Base-by-base conservation (phyloP, 192 early-diverging fungal species). In the Pecoramyces ruminantium region DNA sequence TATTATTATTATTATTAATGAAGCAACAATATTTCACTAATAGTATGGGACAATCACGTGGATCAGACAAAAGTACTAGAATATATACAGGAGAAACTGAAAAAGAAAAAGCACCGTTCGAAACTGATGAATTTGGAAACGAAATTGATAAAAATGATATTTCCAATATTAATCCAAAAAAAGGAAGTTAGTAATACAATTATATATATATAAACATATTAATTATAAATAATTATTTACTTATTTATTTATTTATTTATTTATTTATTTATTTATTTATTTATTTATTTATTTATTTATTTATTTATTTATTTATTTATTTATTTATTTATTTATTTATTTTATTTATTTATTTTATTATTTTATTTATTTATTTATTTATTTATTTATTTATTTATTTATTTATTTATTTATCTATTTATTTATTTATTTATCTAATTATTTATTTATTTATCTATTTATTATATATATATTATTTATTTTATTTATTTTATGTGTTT, bases 91-190 rank as follows among this genome's bases (percentile, higher is more conserved):
- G 42, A 51, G 17, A 51, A 21, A 1, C 1, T 51, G 42, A 51
- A 51, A 21, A 21, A 51, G 18, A 17, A 21, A 51, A 51, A 51
- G 0, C 6, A 21, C 42, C 42, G 2, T 51, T 51, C 21, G 42
- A 51, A 51, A 4, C 21, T 1, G 42, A 51, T 51, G 42, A 51
- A 51, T 2, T 14, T 21, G 42, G 42, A 51, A 51, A 51, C 21
- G 42, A 51, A 51, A 51, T 51, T 51, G 42, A 51, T 51, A 51
- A 51, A 21, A 51, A 51, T 6, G 42, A 51, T 51, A 80, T 30
- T 81, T 77, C n/a, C 17, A 81, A 77, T 30, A 80, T 34, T 29
- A 77, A 16, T 78, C 38, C 58, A 40, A n/a, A 82, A 82, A 38
- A 39, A 42, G 29, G 30, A 42, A 42, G 80, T 78, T 6, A 40